These are phyloP conservation scores for Galeopsis tetrahit DNA, from an alignment of 257 asterid genomes.

Conservation along the genomic window DNA sequence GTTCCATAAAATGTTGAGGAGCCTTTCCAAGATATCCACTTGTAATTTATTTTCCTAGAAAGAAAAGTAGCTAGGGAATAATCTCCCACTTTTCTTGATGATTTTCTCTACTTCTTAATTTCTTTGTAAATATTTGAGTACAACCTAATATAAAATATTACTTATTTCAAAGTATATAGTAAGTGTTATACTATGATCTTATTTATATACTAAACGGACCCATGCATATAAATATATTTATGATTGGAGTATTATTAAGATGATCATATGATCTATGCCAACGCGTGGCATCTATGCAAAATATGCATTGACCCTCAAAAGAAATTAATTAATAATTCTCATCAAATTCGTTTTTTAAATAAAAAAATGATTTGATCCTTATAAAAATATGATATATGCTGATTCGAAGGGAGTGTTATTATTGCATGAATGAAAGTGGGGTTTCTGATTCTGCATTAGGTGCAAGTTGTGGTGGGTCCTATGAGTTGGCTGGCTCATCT, in stretches of 20 bases:
- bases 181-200: neutral
- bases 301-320: slow-evolving; percentile 43
- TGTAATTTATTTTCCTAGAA: slow-evolving; percentile 9
- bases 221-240: neutral
- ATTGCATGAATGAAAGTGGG: slow-evolving; percentile 62
- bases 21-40: neutral
- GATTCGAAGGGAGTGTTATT: slow-evolving; percentile 42
- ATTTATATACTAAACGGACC: neutral
- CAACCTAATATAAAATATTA: neutral
- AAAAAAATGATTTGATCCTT: neutral
- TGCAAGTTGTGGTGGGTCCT: slow-evolving; percentile 49
- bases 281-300: slow-evolving; percentile 45
- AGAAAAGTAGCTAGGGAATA: slow-evolving; percentile 26
- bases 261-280: slow-evolving; percentile 6
- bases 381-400: slow-evolving; percentile 36
- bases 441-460: slow-evolving; percentile 49
- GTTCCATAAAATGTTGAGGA: slow-evolving; percentile 16
- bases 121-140: slow-evolving; percentile 39
- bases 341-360: neutral
- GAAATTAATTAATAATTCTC: slow-evolving; percentile 16
- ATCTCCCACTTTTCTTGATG: slow-evolving; percentile 25
- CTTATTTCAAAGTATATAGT: neutral
- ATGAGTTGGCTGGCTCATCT: slow-evolving; percentile 31
- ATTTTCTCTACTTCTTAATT: neutral
- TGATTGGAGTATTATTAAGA: slow-evolving; percentile 25